Conservation (phyloP, 371 early-diverging fungal species). For the Lichtheimia ramosa region DNA sequence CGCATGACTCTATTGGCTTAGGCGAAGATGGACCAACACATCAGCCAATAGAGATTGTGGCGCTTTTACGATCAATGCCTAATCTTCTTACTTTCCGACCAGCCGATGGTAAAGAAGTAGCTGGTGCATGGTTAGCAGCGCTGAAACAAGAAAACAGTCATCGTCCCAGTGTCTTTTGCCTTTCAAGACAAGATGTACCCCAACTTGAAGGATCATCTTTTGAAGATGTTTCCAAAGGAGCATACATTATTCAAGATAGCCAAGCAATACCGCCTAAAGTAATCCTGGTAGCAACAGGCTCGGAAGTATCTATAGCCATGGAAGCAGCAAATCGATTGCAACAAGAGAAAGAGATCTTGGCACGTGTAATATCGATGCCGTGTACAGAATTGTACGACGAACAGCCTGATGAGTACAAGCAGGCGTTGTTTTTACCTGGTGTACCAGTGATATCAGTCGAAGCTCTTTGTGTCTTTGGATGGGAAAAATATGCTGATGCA, state of each 20-base stretch:
- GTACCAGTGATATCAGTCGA: slow-evolving; percentile 90
- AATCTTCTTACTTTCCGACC: slow-evolving; percentile 90
- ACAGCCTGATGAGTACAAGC: slow-evolving; percentile 87
- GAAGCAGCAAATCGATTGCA: slow-evolving; percentile 68
- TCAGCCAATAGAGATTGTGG: slow-evolving; percentile 97
- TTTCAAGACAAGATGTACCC: slow-evolving; percentile 95
- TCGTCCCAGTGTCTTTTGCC: slow-evolving; percentile 86
- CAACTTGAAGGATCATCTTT: slow-evolving; percentile 83
- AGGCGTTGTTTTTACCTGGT: slow-evolving; percentile 78
- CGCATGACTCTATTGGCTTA: slow-evolving; percentile 99
- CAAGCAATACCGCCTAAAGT: slow-evolving; percentile 58
- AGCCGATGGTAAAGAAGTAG: slow-evolving; percentile 95
- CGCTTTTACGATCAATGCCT: slow-evolving; percentile 93
- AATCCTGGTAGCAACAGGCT: slow-evolving; percentile 92
- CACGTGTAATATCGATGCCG: slow-evolving; percentile 95
- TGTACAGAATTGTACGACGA: slow-evolving; percentile 93
- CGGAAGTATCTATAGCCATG: slow-evolving; percentile 89
- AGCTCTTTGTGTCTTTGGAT: slow-evolving; percentile 92
- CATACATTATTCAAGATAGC: slow-evolving; percentile 72
- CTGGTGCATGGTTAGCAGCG: slow-evolving; percentile 87
- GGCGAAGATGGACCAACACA: slow-evolving; percentile 99
- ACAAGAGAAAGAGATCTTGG: slow-evolving; percentile 47
- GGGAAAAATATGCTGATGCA: slow-evolving; percentile 75
- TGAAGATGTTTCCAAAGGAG: slow-evolving; percentile 76
- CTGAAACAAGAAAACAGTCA: slow-evolving; percentile 55